phyloP scores from a whole-genome alignment of 306 rosid species.

The Cucumis sativus region DNA sequence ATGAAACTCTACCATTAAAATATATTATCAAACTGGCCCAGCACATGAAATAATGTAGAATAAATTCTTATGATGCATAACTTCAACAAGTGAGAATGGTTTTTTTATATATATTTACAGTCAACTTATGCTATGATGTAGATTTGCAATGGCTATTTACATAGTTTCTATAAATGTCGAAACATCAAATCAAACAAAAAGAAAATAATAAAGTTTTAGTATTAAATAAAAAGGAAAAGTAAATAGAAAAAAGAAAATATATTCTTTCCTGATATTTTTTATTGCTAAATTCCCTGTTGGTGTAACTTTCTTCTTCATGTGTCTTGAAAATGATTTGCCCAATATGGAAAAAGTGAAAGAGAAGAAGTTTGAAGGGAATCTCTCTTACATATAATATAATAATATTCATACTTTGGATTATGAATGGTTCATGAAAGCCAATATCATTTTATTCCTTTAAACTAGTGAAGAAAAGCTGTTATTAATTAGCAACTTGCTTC shows the following conservation, averaged over 20 bases:
- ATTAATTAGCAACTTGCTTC: not conserved
- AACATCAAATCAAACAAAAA: not conserved
- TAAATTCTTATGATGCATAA: not conserved
- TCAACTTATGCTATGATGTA: too few relatives aligned
- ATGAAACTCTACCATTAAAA: too few relatives aligned
- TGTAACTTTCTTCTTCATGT: not conserved
- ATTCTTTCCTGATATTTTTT: not conserved
- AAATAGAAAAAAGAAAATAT: not conserved
- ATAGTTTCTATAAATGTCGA: not conserved
- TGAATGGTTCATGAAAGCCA: not conserved
- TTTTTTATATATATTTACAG: not conserved
- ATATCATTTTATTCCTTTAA: not conserved
- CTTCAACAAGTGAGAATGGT: not conserved
- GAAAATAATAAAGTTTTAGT: not conserved
- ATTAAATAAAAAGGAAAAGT: not conserved
- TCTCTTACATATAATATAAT: not conserved
- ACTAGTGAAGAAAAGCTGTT: not conserved
- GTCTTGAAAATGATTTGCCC: conserved; percentile 2
- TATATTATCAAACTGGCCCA: not conserved
- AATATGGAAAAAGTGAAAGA: not conserved
- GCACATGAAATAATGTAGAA: not conserved
- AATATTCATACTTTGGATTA: not conserved
- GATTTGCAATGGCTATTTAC: not conserved
- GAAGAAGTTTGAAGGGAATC: not conserved
- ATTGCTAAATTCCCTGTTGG: not conserved